phyloP scores from a whole-genome alignment of 345 rosid species.

The Barbarea vulgaris region DNA sequence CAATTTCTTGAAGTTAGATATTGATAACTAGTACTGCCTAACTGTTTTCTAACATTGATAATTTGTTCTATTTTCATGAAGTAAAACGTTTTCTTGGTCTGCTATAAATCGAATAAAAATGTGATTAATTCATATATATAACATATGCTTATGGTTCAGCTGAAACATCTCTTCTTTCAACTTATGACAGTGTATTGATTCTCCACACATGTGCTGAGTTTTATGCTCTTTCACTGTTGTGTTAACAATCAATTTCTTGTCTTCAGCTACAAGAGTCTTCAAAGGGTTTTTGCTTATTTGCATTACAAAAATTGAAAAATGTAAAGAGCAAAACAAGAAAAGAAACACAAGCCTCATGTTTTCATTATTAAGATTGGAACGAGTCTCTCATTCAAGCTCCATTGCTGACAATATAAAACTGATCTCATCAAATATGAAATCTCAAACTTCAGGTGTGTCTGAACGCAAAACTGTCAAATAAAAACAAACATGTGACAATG shows the following conservation, averaged over 20 bases:
- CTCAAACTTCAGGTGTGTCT: conserved; percentile 34
- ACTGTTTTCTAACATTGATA: neutral
- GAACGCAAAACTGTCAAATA: conserved; percentile 32
- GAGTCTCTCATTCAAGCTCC: conserved; percentile 14
- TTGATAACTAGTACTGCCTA: too few species aligned
- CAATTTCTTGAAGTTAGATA: neutral
- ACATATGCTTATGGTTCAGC: neutral
- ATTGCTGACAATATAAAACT: conserved; percentile 9
- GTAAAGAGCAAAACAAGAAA: neutral
- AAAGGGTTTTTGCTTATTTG: conserved; percentile 15
- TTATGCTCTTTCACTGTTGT: conserved; percentile 3
- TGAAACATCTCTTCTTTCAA: neutral
- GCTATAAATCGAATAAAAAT: neutral
- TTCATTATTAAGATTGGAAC: conserved; percentile 15
- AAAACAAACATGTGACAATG: neutral
- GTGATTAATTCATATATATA: neutral
- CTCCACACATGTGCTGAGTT: neutral
- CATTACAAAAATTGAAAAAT: neutral
- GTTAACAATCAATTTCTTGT: conserved; percentile 8
- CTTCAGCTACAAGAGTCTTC: neutral
- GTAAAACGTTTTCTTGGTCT: neutral
- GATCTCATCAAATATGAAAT: conserved; percentile 14
- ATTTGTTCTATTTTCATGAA: neutral
- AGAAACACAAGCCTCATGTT: neutral
- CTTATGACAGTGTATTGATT: neutral